Evolutionary conservation across 768 basidiomycete species (phyloP).

Genomic region (Collybiopsis confluens): DNA sequence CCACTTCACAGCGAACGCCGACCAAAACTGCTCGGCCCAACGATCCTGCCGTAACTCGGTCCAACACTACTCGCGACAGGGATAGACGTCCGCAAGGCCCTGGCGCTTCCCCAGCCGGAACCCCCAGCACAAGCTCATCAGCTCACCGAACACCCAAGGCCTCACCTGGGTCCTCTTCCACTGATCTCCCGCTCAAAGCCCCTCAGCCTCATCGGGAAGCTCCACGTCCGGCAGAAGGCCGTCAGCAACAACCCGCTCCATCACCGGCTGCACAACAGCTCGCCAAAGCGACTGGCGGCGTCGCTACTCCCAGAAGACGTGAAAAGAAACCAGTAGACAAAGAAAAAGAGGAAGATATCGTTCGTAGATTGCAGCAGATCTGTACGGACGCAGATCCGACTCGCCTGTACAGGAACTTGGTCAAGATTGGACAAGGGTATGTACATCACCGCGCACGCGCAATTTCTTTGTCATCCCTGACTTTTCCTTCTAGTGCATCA

Average conservation of each 20-base stretch:
- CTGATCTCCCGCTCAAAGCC: slow-evolving; percentile 51
- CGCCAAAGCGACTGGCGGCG: slow-evolving; percentile 62
- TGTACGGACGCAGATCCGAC: slow-evolving; percentile 99
- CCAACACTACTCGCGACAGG: slow-evolving; percentile 58
- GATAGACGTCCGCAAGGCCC: slow-evolving; percentile 40
- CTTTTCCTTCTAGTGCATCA: slow-evolving; percentile 60
- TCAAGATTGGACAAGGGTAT: slow-evolving; percentile 98
- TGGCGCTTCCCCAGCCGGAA: slow-evolving; percentile 23
- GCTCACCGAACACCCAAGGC: slow-evolving; percentile 37
- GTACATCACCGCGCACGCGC: slow-evolving; percentile 21
- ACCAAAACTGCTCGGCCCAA: slow-evolving; percentile 41
- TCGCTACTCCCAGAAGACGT: slow-evolving; percentile 77
- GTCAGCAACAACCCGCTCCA: slow-evolving; percentile 42
- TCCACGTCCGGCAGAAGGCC: slow-evolving; percentile 3
- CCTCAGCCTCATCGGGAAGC: slow-evolving; percentile 25
- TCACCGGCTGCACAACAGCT: slow-evolving; percentile 63
- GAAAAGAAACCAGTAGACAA: slow-evolving; percentile 84
- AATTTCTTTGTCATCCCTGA: neutral
- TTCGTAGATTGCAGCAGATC: slow-evolving; percentile 86
- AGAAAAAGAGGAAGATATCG: slow-evolving; percentile 82
- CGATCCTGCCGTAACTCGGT: slow-evolving; percentile 49
- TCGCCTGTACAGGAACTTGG: slow-evolving; percentile 82
- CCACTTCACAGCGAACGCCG: slow-evolving; percentile 79
- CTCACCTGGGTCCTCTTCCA: slow-evolving; percentile 55
- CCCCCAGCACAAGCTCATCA: slow-evolving; percentile 16